phyloP scores from a whole-genome alignment of 2,329 filamentous ascomycete species.

The Botryosphaeria dothidea region DNA sequence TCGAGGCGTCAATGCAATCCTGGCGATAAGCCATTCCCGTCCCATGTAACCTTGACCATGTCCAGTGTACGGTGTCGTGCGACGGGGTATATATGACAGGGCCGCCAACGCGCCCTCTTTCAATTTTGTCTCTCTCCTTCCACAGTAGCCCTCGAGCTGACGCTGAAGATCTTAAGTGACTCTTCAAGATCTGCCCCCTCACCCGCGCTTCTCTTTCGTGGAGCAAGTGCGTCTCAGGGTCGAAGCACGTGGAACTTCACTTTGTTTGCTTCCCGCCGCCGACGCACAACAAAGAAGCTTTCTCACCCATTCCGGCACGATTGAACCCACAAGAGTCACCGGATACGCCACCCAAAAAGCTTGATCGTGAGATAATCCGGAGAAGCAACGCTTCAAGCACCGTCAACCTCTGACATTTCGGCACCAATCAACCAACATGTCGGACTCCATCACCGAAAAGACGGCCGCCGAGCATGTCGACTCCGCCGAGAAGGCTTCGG shows the following conservation, averaged over 20 bases:
- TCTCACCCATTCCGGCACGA: not conserved
- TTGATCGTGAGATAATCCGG: not conserved
- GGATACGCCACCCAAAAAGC: not conserved
- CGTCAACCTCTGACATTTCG: not conserved
- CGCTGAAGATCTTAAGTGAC: not conserved
- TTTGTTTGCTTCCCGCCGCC: not conserved
- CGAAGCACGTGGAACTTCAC: not conserved
- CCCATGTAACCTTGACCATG: slow-evolving; percentile 9
- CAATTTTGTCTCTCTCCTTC: not conserved
- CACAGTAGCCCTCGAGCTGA: not conserved
- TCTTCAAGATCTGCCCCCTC: not conserved
- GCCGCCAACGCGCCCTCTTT: not conserved
- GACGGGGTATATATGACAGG: slow-evolving; percentile 8
- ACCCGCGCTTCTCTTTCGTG: not conserved
- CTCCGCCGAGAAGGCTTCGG: not conserved
- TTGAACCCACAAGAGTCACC: not conserved
- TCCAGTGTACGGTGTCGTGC: not conserved
- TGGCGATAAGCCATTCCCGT: slow-evolving; percentile 11
- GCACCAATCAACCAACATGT: slow-evolving; percentile 3
- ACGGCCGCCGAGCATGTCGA: slow-evolving; percentile 9
- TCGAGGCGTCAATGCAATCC: slow-evolving; percentile 3
- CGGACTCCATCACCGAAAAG: slow-evolving; percentile 13
- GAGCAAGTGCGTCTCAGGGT: not conserved
- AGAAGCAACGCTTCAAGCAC: not conserved
- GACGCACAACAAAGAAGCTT: not conserved